These are phyloP conservation scores for Hippophae tibetana DNA, from an alignment of 306 rosid species.

Conservation along the genomic window DNA sequence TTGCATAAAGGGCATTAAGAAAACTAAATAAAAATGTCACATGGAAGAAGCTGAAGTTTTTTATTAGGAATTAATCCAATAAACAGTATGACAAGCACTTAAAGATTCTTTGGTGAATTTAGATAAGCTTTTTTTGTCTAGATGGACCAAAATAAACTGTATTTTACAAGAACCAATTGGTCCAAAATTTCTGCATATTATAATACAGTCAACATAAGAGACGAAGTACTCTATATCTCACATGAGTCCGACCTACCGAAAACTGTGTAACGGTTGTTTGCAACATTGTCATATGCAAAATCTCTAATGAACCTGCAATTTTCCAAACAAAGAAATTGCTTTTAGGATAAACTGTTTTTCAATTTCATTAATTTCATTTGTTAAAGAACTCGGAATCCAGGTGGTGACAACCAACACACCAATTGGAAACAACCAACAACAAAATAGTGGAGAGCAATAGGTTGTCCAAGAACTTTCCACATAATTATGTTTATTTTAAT, in stretches of 20 bases:
- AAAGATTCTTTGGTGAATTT: constrained; percentile 11
- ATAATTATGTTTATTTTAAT: no score
- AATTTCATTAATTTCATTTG: constrained; percentile 4
- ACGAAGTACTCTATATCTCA: constrained; percentile 39
- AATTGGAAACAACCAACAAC: no score
- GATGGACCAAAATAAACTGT: background rate
- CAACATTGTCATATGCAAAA: constrained; percentile 75
- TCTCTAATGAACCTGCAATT: constrained; percentile 63
- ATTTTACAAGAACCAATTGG: constrained; percentile 1
- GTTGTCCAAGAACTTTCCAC: no score
- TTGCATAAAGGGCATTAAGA: no score
- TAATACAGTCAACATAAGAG: background rate
- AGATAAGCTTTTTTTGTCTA: constrained; percentile 11
- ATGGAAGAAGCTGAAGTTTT: background rate
- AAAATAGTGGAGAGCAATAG: no score
- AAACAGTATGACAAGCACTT: background rate
- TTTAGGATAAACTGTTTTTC: constrained; percentile 6
- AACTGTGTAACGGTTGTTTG: constrained; percentile 72
- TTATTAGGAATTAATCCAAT: background rate
- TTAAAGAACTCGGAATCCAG: no score
- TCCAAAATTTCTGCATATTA: constrained; percentile 7
- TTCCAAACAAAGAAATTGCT: constrained; percentile 5
- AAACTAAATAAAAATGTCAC: no score
- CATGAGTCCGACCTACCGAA: constrained; percentile 89
- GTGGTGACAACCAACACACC: no score